Evolutionary conservation across 495 filamentous ascomycete species (phyloP).

Genomic region (Penicillium salamii): DNA sequence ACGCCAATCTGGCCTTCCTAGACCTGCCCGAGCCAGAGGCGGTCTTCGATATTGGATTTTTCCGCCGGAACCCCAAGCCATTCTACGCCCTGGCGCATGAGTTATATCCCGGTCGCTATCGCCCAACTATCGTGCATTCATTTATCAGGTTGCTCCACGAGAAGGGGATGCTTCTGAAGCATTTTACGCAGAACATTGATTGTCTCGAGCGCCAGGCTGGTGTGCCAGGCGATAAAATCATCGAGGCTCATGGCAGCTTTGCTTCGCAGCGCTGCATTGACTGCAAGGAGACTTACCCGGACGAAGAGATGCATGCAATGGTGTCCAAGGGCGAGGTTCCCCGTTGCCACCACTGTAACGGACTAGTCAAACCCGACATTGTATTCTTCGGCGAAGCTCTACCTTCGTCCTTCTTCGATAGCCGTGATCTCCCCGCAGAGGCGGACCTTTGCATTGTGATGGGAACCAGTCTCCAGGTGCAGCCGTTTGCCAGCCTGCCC

Average conservation of each 20-base stretch:
- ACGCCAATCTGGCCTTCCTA: constrained; percentile 81
- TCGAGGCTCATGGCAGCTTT: constrained; percentile 96
- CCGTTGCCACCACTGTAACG: constrained; percentile 66
- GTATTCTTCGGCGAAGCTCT: constrained; percentile 94
- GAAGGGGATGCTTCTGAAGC: constrained; percentile 74
- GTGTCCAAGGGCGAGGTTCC: constrained; percentile 65
- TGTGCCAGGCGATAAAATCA: constrained; percentile 72
- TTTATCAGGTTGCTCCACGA: constrained; percentile 74
- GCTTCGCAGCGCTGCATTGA: constrained; percentile 87
- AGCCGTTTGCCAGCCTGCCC: constrained; percentile 85
- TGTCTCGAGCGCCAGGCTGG: constrained; percentile 87
- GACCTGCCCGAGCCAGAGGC: constrained; percentile 78
- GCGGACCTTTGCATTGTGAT: constrained; percentile 87
- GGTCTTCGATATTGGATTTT: constrained; percentile 83
- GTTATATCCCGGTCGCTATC: constrained; percentile 87
- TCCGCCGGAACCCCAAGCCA: constrained; percentile 76
- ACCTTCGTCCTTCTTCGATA: constrained; percentile 65
- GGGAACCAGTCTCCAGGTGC: constrained; percentile 85
- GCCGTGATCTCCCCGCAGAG: constrained; percentile 47
- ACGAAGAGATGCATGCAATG: constrained; percentile 65
- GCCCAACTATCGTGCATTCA: constrained; percentile 77
- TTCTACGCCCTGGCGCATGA: constrained; percentile 92
- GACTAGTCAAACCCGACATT: constrained; percentile 93
- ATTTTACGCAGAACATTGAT: constrained; percentile 98
- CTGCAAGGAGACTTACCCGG: constrained; percentile 69